Conservation (phyloP, 352 stramenopile species). For the Pythium inflatum region DNA sequence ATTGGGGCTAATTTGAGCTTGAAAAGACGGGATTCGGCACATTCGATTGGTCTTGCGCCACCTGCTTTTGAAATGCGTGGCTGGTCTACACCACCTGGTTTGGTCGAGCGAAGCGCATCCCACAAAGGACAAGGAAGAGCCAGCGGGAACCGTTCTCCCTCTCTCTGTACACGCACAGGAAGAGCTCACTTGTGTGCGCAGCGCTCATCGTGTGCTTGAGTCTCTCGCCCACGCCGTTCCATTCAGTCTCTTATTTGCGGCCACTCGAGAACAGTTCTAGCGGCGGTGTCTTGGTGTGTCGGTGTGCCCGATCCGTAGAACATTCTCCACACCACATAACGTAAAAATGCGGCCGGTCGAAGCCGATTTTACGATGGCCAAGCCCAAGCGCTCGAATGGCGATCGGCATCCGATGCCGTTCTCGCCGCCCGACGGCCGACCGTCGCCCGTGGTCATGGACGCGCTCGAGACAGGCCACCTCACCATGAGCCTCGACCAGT, state of each 20-base stretch:
- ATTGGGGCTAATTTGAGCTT: no score
- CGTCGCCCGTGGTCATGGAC: constrained; percentile 10
- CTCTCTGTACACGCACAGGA: constrained; percentile 9
- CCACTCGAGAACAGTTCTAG: neutral
- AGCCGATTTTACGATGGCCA: constrained; percentile 11
- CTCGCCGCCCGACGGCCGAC: neutral
- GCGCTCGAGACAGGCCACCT: constrained; percentile 25
- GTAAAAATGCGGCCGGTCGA: constrained; percentile 11
- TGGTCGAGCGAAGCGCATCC: neutral
- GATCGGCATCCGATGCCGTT: constrained; percentile 8
- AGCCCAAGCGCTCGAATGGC: constrained; percentile 16
- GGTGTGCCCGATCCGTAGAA: neutral
- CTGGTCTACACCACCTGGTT: constrained; percentile 24
- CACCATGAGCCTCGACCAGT: constrained; percentile 27
- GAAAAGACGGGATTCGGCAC: no score
- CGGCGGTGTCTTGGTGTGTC: neutral
- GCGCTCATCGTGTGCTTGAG: neutral
- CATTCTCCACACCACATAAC: neutral
- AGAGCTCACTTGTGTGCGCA: neutral
- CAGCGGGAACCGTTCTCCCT: constrained; percentile 15
- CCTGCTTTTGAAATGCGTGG: constrained; percentile 13
- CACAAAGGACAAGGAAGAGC: constrained; percentile 16
- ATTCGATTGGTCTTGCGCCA: constrained; percentile 9
- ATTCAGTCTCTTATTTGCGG: constrained; percentile 20
- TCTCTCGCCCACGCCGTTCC: no score